These are phyloP conservation scores for Berkeleyomyces basicola DNA, from an alignment of 2,329 filamentous ascomycete genomes.

Conservation along the genomic window DNA sequence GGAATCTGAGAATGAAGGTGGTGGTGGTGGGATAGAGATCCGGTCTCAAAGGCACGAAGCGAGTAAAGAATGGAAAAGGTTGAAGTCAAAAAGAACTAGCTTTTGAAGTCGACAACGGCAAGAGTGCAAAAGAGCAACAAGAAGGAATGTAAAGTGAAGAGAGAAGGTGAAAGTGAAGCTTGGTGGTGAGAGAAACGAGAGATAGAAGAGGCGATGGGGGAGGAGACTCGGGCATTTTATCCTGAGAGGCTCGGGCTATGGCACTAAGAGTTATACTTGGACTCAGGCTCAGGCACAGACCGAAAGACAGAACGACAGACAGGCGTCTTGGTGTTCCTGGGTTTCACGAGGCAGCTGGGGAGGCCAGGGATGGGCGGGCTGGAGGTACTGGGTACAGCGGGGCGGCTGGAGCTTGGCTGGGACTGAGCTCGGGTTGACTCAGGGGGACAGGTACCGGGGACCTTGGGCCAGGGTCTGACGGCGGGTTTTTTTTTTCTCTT, in stretches of 20 bases:
- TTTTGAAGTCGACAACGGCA: slow-evolving; percentile 7
- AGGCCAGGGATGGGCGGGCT: neutral
- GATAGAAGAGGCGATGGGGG: neutral
- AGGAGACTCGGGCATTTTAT: slow-evolving; percentile 8
- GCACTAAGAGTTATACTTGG: neutral
- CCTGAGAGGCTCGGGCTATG: neutral
- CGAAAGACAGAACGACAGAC: neutral
- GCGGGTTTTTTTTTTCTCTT: neutral
- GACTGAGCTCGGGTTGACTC: neutral
- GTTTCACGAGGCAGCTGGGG: neutral
- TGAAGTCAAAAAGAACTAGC: slow-evolving; percentile 7
- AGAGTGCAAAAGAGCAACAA: slow-evolving; percentile 9
- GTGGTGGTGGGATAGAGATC: neutral
- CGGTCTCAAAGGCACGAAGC: slow-evolving; percentile 13
- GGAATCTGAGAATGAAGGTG: slow-evolving; percentile 10
- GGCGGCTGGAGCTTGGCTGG: neutral
- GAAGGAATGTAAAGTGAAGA: neutral
- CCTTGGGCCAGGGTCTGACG: neutral
- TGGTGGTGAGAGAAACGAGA: slow-evolving; percentile 1
- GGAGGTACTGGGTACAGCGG: neutral
- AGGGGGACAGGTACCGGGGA: neutral
- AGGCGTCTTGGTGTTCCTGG: neutral
- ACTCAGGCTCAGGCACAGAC: too few relatives aligned
- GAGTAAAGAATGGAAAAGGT: slow-evolving; percentile 8
- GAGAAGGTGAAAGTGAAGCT: slow-evolving; percentile 9